Base-by-base conservation (phyloP, 495 filamentous ascomycete species). In the Hypoxylon perforatum region DNA sequence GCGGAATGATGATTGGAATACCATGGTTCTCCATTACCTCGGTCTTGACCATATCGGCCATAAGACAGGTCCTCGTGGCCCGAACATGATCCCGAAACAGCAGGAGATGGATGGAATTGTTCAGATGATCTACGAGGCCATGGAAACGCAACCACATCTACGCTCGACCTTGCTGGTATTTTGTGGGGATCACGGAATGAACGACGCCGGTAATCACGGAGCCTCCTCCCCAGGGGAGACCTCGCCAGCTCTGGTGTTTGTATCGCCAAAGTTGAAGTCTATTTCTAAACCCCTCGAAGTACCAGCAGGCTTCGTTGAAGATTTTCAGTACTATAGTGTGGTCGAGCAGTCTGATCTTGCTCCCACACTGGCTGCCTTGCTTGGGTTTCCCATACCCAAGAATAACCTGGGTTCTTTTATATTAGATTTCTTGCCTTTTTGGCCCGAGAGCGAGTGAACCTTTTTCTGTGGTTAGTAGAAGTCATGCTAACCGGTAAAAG, bases 41-140 rank as follows among this genome's bases (percentile, higher is more conserved):
- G 95, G 95, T 12, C 82, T 99, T 25, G 95, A 99, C 74, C 95
- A 99, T 73, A 98, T 99, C 70, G 95, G 95, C 8, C 95, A 99
- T 65, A 99, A 98, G 74, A 85, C 92, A 36, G 95, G 95, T 11
- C 94, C 95, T n/a, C 84, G 83, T 75, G 94, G 94, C 71, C 87
- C 91, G 15, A 88, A 96, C 66, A 99, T 99, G 95, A 73, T 91
- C 42, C 88, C 89, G 0, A 99, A 99, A 72, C 95, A 99, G 72
- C 81, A 77, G 22, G 95, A 99, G 75, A 99, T 99, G 95, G 95
- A 99, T 71, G 80, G 76, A 4, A 87, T 98, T 64, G 88, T 98
- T 30, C 75, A 78, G 46, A 78, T 86, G 49, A 90, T 98, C 33
- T 97, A 91, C 68, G 81, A 82, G 18, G 90, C 92, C 2, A 90